Percentiles rank a stretch among this genome's conserved stretches.
These are phyloP conservation scores for Synchytrium microbalum DNA, from an alignment of 371 early-diverging fungal species.

Conservation along the genomic window DNA sequence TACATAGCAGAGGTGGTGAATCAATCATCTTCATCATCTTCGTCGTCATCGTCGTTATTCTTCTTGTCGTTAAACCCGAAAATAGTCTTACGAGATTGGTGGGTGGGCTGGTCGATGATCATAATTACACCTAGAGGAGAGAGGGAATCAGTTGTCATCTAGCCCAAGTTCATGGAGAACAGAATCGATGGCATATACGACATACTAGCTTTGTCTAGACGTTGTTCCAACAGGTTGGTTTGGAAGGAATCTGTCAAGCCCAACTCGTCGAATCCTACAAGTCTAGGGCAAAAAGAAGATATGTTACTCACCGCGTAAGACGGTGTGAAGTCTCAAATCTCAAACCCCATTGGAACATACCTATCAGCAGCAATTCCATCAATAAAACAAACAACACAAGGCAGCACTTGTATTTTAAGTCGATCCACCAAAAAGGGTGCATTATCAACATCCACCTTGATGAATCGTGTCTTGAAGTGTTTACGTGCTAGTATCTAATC, in stretches of 20 bases:
- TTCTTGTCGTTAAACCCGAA: slow-evolving; percentile 28
- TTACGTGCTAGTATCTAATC: slow-evolving; percentile 62
- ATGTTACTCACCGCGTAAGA: not conserved
- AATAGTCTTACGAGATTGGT: slow-evolving; percentile 25
- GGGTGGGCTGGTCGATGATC: slow-evolving; percentile 2
- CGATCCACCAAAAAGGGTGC: slow-evolving; percentile 88
- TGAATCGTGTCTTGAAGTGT: slow-evolving; percentile 74
- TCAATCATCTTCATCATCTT: slow-evolving; percentile 5
- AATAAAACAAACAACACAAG: slow-evolving; percentile 78
- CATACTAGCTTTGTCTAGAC: slow-evolving; percentile 55
- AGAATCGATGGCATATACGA: not conserved
- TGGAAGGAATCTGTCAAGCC: slow-evolving; percentile 81
- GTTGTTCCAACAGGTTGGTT: slow-evolving; percentile 66
- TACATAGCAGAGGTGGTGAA: too few relatives aligned
- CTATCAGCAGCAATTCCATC: slow-evolving; percentile 65
- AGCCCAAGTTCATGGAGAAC: not conserved
- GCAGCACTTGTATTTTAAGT: slow-evolving; percentile 78
- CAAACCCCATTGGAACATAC: too few relatives aligned
- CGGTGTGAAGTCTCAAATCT: not conserved
- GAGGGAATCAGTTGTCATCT: not conserved
- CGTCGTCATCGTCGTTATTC: slow-evolving; percentile 26
- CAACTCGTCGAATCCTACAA: slow-evolving; percentile 93
- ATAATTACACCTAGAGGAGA: slow-evolving; percentile 13
- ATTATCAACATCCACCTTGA: slow-evolving; percentile 78
- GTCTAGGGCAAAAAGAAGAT: slow-evolving; percentile 30